Conservation (phyloP, 1,284 basidiomycete species). For the Cryptococcus sp. region DNA sequence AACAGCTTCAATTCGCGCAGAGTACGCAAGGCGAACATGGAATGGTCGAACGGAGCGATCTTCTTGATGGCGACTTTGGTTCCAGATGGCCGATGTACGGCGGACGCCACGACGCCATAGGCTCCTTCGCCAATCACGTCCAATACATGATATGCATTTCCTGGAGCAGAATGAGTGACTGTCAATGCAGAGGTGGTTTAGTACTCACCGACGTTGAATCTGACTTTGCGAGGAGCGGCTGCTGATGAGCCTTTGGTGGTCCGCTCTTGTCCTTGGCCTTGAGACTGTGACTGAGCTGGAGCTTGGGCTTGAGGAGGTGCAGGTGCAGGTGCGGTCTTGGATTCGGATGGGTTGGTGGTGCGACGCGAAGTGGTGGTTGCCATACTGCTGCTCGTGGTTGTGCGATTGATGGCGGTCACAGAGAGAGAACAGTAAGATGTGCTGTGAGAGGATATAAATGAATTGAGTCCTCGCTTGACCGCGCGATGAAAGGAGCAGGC, state of each 20-base stretch:
- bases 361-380: no score
- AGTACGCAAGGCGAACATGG: constrained; percentile 85
- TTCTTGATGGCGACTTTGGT: constrained; percentile 87
- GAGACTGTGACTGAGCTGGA: not conserved
- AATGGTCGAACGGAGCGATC: constrained; percentile 89
- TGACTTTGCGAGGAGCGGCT: constrained; percentile 77
- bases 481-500: no score
- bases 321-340: no score
- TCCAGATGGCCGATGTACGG: constrained; percentile 75
- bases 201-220: constrained; percentile 84
- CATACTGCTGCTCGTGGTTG: no score
- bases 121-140: constrained; percentile 92
- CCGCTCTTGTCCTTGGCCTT: constrained; percentile 31
- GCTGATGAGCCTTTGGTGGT: constrained; percentile 42
- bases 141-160: constrained; percentile 75
- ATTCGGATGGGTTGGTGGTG: no score
- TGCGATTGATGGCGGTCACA: no score
- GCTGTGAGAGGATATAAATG: no score
- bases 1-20: constrained; percentile 83
- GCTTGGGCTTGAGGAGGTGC: not conserved
- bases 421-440: no score
- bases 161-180: constrained; percentile 13
- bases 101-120: constrained; percentile 73
- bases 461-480: no score
- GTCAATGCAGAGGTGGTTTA: not conserved